Conservation (phyloP, 495 filamentous ascomycete species). For the Tuber borchii region DNA sequence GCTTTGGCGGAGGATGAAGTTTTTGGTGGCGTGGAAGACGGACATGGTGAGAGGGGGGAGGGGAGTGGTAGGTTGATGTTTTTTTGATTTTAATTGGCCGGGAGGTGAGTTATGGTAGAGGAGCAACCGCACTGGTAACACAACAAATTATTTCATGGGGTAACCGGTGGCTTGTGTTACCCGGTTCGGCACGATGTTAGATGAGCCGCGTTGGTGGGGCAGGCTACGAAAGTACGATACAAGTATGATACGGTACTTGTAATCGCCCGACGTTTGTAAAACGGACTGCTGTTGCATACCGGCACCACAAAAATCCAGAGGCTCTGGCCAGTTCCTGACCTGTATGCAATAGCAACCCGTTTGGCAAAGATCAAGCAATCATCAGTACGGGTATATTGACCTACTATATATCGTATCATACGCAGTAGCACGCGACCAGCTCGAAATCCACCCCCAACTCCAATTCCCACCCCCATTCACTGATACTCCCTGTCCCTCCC, state of each 20-base stretch:
- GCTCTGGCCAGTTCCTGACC: too few relatives aligned
- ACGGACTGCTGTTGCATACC: too few relatives aligned
- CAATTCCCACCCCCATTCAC: not conserved
- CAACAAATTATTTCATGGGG: not conserved
- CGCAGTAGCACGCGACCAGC: not conserved
- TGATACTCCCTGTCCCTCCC: not conserved
- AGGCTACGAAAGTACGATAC: not conserved
- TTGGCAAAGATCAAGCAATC: too few relatives aligned
- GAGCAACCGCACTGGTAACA: too few relatives aligned
- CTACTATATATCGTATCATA: not conserved
- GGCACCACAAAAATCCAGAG: too few relatives aligned
- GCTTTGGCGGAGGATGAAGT: constrained; percentile 19
- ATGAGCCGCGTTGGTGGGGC: not conserved
- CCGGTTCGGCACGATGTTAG: not conserved
- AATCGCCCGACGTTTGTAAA: too few relatives aligned
- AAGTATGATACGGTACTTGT: too few relatives aligned
- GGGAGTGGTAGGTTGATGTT: not conserved
- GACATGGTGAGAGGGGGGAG: not conserved
- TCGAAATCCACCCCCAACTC: not conserved
- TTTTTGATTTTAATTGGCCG: not conserved
- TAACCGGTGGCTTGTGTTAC: not conserved
- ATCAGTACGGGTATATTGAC: not conserved
- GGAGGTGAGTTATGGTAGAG: not conserved
- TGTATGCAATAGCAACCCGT: too few relatives aligned
- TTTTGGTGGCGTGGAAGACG: constrained; percentile 15